A percentile compares a stretch with the other conserved stretches of the same genome.
These are phyloP conservation scores for Kwoniella shivajii DNA, from an alignment of 1,284 basidiomycete species.

Conservation along the genomic window DNA sequence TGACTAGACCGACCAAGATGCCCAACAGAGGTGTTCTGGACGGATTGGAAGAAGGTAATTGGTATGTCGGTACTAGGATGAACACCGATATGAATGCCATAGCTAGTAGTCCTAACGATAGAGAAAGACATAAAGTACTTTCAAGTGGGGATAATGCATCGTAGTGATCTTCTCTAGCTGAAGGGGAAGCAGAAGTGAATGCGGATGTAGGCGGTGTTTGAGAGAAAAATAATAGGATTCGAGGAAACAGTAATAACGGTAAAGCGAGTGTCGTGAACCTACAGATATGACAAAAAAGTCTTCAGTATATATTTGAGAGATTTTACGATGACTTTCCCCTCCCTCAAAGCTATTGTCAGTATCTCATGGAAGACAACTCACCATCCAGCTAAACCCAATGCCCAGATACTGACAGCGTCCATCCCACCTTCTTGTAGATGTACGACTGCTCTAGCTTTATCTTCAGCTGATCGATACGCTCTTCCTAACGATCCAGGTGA, in stretches of 20 bases:
- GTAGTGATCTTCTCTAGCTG: conserved; percentile 40
- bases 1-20: conserved; percentile 39
- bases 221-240: conserved; percentile 52
- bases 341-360: too few relatives aligned
- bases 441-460: conserved; percentile 43
- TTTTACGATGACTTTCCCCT: too few relatives aligned
- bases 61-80: conserved; percentile 40
- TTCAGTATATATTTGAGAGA: background rate
- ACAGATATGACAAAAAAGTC: background rate
- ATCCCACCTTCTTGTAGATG: conserved; percentile 42
- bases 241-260: conserved; percentile 51
- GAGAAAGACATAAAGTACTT: conserved; percentile 37
- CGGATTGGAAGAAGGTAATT: conserved; percentile 28
- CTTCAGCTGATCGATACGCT: conserved; percentile 44
- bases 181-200: conserved; percentile 11
- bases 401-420: conserved; percentile 41
- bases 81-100: conserved; percentile 43
- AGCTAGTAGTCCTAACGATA: conserved; percentile 44
- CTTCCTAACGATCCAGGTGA: conserved; percentile 25
- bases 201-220: conserved; percentile 29
- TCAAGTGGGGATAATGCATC: conserved; percentile 50
- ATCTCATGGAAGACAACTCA: conserved; percentile 32
- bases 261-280: conserved; percentile 46
- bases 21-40: conserved; percentile 36
- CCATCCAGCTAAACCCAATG: conserved; percentile 40